phyloP scores from a whole-genome alignment of 2,329 filamentous ascomycete species.

The Pestalotiopsis sp. region DNA sequence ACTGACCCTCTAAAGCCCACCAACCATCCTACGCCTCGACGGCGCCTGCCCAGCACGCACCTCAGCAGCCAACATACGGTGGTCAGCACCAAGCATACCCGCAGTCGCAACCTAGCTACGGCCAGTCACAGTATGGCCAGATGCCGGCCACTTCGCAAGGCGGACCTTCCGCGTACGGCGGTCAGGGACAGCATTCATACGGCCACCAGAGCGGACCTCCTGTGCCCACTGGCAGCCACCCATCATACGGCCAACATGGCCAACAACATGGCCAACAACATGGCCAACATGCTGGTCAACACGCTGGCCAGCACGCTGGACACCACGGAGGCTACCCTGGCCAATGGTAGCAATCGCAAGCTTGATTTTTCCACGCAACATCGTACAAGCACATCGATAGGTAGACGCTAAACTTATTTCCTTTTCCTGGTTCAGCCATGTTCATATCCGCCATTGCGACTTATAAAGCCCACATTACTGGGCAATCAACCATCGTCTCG shows the following conservation, averaged over 20 bases:
- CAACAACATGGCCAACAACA: constrained; percentile 27
- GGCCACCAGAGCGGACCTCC: constrained; percentile 23
- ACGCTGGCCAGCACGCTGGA: constrained; percentile 21
- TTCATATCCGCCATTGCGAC: not conserved
- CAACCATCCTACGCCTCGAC: constrained; percentile 32
- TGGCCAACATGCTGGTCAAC: constrained; percentile 33
- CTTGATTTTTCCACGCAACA: not conserved
- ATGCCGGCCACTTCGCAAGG: constrained; percentile 25
- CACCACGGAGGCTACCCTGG: constrained; percentile 36
- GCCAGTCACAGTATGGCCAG: constrained; percentile 22
- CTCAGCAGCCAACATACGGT: constrained; percentile 26
- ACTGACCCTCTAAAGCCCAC: constrained; percentile 23
- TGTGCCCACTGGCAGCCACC: constrained; percentile 24
- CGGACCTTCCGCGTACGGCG: constrained; percentile 25
- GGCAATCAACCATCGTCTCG: not conserved
- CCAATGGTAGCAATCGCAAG: constrained; percentile 23
- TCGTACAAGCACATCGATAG: constrained; percentile 6
- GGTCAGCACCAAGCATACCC: constrained; percentile 30
- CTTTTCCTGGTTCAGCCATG: constrained; percentile 3
- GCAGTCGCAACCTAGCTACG: constrained; percentile 29
- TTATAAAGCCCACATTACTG: not conserved
- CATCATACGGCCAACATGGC: constrained; percentile 27
- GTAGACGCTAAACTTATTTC: constrained; percentile 1
- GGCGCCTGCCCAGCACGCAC: constrained; percentile 13
- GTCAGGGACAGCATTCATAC: constrained; percentile 30